Percentiles rank a stretch among this genome's conserved stretches.
phyloP scores from a whole-genome alignment of 2,329 filamentous ascomycete species.

The Teratosphaeria nubilosa region DNA sequence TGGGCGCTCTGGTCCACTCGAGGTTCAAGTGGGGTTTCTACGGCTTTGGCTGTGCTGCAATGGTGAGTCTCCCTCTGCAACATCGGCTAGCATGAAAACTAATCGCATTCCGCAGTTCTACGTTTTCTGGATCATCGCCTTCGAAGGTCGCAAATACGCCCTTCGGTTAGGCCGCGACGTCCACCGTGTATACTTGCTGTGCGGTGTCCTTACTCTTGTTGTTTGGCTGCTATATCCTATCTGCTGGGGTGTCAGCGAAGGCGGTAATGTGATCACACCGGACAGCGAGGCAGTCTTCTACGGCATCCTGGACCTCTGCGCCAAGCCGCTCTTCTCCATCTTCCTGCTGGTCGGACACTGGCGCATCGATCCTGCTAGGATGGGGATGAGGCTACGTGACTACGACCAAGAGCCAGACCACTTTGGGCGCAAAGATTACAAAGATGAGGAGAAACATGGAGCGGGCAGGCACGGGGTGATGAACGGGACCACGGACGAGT shows the following conservation, averaged over 20 bases:
- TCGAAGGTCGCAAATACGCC: constrained; percentile 41
- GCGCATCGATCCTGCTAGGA: constrained; percentile 44
- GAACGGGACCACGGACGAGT: background rate
- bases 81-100: background rate
- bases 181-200: constrained; percentile 38
- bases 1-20: background rate
- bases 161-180: constrained; percentile 40
- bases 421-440: background rate
- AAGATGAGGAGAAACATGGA: background rate
- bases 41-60: background rate
- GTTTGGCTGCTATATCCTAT: constrained; percentile 53
- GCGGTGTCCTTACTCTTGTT: constrained; percentile 42
- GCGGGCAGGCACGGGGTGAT: background rate
- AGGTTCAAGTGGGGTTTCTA: background rate
- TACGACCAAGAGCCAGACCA: background rate
- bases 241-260: constrained; percentile 49
- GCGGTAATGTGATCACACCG: constrained; percentile 51
- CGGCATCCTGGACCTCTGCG: constrained; percentile 49
- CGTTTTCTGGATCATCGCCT: constrained; percentile 23
- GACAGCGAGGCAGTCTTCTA: constrained; percentile 57
- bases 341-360: constrained; percentile 49
- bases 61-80: background rate
- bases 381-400: constrained; percentile 39
- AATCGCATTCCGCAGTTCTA: background rate
- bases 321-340: constrained; percentile 49